Conservation (phyloP, 1,139 yeast species). For the Yamadazyma blattariae region DNA sequence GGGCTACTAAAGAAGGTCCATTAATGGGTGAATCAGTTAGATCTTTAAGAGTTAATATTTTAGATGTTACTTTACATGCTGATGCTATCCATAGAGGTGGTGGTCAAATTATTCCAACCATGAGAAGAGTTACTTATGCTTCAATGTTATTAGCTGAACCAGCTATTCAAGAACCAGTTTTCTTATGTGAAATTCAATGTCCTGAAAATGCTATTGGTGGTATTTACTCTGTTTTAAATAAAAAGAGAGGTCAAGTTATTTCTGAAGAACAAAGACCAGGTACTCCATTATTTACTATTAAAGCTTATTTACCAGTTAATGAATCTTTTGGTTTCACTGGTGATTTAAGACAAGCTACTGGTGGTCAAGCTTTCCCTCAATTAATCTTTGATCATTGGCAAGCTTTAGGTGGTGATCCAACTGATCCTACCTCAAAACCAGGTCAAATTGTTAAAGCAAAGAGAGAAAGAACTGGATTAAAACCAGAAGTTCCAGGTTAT, state of each 20-base stretch:
- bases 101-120: conserved; percentile 99
- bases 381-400: conserved; percentile 99
- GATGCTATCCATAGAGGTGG: conserved; percentile 99
- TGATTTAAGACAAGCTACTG: conserved; percentile 99
- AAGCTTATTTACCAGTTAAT: conserved; percentile 99
- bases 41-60: conserved; percentile 95
- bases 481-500: conserved; percentile 97
- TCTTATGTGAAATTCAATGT: conserved; percentile 99
- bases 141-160: conserved; percentile 98
- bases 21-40: conserved; percentile 94
- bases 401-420: conserved; percentile 85
- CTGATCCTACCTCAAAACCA: conserved; percentile 90
- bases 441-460: conserved; percentile 87
- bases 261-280: conserved; percentile 99
- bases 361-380: conserved; percentile 99
- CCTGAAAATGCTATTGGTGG: conserved; percentile 99
- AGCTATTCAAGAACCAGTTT: conserved; percentile 98
- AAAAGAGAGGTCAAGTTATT: conserved; percentile 99
- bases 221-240: conserved; percentile 99
- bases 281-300: conserved; percentile 98
- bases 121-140: conserved; percentile 99
- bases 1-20: conserved; percentile 99
- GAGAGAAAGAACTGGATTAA: conserved; percentile 97
- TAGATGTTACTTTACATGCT: conserved; percentile 99
- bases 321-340: conserved; percentile 99